Conservation (phyloP, 352 stramenopile genomes). For the Thraustochytrium sp. region DNA sequence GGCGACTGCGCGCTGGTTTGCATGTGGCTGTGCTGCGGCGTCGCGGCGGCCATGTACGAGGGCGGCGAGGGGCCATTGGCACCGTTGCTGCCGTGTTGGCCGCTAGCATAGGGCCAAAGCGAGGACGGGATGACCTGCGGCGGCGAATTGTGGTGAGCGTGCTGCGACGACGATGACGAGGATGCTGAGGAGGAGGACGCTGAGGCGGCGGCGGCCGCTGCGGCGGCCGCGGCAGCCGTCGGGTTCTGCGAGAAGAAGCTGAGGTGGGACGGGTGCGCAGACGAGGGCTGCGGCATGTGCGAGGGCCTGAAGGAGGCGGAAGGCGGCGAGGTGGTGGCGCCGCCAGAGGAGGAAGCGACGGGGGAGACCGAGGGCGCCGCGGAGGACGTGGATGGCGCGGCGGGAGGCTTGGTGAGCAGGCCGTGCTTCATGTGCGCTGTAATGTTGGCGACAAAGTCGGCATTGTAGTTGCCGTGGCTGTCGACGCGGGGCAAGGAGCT, state of each 20-base stretch:
- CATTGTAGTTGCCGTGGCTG: background rate
- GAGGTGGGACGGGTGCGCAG: too few species aligned
- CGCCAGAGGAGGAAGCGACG: background rate
- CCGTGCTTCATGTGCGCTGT: background rate
- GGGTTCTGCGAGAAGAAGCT: too few species aligned
- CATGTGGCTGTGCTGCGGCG: background rate
- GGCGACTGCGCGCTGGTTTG: background rate
- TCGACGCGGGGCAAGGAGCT: conserved; percentile 1
- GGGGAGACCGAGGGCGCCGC: background rate
- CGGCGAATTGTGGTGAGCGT: background rate
- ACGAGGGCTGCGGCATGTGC: too few species aligned
- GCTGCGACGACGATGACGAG: background rate
- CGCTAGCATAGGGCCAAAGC: background rate
- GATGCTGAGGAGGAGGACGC: background rate
- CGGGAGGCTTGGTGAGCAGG: background rate
- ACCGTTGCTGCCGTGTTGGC: background rate
- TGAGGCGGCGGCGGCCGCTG: background rate
- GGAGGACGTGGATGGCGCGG: background rate
- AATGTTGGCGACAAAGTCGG: conserved; percentile 5
- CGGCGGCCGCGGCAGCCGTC: background rate
- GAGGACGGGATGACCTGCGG: too few species aligned
- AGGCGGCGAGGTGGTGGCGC: too few species aligned
- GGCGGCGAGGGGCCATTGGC: background rate
- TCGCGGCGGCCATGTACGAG: too few species aligned
- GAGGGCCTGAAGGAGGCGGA: too few species aligned